These are phyloP conservation scores for Pleurotus tuber-regium DNA, from an alignment of 768 basidiomycete species.

Conservation along the genomic window DNA sequence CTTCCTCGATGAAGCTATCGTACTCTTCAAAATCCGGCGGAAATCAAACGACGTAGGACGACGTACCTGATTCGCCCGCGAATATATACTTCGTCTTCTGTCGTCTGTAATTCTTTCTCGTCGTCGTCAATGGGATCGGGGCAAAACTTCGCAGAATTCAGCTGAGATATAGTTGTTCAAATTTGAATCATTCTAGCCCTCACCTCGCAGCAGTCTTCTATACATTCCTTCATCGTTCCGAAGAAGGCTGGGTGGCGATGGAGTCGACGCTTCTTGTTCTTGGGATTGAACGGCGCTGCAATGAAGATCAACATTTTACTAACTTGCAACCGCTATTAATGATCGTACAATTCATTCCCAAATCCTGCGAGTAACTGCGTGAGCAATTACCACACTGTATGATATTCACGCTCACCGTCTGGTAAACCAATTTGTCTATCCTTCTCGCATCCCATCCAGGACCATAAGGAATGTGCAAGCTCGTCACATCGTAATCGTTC, in stretches of 20 bases:
- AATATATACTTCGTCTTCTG: constrained; percentile 53
- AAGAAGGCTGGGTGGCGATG: constrained; percentile 68
- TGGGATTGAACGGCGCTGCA: constrained; percentile 58
- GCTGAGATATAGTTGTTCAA: background rate
- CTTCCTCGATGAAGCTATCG: constrained; percentile 53
- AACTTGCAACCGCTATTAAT: background rate
- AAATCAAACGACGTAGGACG: background rate
- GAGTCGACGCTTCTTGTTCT: constrained; percentile 55
- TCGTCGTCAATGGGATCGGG: constrained; percentile 55
- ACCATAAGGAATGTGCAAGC: constrained; percentile 60
- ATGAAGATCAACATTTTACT: too few species aligned
- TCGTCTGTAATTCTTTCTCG: constrained; percentile 47
- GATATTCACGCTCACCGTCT: constrained; percentile 38
- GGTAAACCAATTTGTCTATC: constrained; percentile 56
- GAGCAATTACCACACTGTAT: background rate
- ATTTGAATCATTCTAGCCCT: background rate
- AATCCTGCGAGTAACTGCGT: constrained; percentile 38
- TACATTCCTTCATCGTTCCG: constrained; percentile 51
- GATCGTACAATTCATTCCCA: constrained; percentile 54
- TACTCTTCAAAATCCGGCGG: background rate
- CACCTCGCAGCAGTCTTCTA: constrained; percentile 65
- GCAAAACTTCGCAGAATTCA: constrained; percentile 38
- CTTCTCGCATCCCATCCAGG: constrained; percentile 55
- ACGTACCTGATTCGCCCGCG: constrained; percentile 51
- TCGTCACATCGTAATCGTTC: constrained; percentile 55